Base-by-base conservation (phyloP, 768 basidiomycete species). In the Panellus pusillus region DNA sequence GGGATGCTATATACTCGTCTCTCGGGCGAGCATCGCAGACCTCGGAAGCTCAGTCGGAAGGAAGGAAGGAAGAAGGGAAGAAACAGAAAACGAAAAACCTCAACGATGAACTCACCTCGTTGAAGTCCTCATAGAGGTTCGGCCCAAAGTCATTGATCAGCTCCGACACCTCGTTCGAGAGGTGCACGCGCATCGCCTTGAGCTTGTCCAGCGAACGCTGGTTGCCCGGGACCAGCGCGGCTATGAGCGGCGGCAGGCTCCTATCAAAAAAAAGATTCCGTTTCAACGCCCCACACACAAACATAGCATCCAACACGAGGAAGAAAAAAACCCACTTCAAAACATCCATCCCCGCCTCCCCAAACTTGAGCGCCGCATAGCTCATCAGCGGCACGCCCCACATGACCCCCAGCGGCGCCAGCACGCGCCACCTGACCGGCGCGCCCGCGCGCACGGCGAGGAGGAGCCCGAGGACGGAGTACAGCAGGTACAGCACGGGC, bases 311-410 rank as follows among this genome's bases (percentile, higher is more conserved):
- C n/a, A n/a, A n/a, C n/a, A n/a, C n/a, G n/a, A n/a, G n/a, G n/a
- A n/a, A n/a, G n/a, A n/a, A n/a, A n/a, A n/a, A n/a, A n/a, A n/a
- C n/a, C n/a, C 31, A 57, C 54, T 60, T 60, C 41, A 94, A 77
- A 20, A 98, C 93, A 64, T 98, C 96, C 84, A 97, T 87, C 19
- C 95, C 96, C 31, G 95, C 96, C 68, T 98, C 96, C 39, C 96
- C 96, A 64, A 98, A 98, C 70, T 97, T 96, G 47, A 98, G 80
- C 6, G 96, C 92, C 6, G 93, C 91, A 64, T 89, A 91, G 51
- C 91, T 94, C 76, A 96, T 87, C 68, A 91, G 83, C 13, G 96
- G 96, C 28, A 98, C 70, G 2, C 83, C 75, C 17, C 80, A 73
- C 52, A 90, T 74, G 51, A 93, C 85, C n/a, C 90, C 65, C 62